Conservation (phyloP, 768 basidiomycete genomes). For the Asterophora lycoperdoides region DNA sequence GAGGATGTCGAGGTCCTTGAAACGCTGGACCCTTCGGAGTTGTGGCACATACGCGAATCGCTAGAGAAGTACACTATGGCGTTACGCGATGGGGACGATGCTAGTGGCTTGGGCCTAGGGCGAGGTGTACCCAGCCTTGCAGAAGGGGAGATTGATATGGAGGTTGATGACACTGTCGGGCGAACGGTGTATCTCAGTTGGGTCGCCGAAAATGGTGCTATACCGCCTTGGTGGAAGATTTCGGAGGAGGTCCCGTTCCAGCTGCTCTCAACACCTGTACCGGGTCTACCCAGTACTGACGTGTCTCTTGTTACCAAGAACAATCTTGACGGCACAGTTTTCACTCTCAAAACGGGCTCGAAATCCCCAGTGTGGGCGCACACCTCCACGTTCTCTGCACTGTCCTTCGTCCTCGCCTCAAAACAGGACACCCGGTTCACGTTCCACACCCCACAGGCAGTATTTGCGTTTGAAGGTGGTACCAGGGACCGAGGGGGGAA, state of each 20-base stretch:
- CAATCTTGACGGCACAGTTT: constrained; percentile 69
- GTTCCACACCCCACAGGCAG: constrained; percentile 58
- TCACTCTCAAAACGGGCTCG: constrained; percentile 36
- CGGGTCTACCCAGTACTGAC: constrained; percentile 36
- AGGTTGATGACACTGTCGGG: constrained; percentile 76
- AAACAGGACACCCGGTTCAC: constrained; percentile 90
- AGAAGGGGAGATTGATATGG: constrained; percentile 88
- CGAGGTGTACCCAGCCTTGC: constrained; percentile 73
- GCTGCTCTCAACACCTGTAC: constrained; percentile 69
- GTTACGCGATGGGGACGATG: constrained; percentile 53
- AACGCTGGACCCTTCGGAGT: constrained; percentile 81
- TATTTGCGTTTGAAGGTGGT: constrained; percentile 85
- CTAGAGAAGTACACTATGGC: constrained; percentile 83
- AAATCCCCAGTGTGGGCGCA: constrained; percentile 59
- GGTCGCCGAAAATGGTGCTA: constrained; percentile 49
- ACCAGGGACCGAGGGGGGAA: constrained; percentile 67
- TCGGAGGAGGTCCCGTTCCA: constrained; percentile 36
- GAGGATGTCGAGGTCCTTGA: constrained; percentile 75
- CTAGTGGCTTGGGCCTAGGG: constrained; percentile 60
- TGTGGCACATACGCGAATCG: constrained; percentile 72
- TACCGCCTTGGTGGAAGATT: constrained; percentile 38
- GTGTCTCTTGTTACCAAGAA: constrained; percentile 61
- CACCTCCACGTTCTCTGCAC: constrained; percentile 77
- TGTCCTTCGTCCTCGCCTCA: constrained; percentile 91
- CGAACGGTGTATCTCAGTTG: constrained; percentile 61